Percentiles rank a stretch among this genome's conserved stretches.
These are phyloP conservation scores for Kuraishia capsulata DNA, from an alignment of 805 yeast genomes.

Conservation along the genomic window DNA sequence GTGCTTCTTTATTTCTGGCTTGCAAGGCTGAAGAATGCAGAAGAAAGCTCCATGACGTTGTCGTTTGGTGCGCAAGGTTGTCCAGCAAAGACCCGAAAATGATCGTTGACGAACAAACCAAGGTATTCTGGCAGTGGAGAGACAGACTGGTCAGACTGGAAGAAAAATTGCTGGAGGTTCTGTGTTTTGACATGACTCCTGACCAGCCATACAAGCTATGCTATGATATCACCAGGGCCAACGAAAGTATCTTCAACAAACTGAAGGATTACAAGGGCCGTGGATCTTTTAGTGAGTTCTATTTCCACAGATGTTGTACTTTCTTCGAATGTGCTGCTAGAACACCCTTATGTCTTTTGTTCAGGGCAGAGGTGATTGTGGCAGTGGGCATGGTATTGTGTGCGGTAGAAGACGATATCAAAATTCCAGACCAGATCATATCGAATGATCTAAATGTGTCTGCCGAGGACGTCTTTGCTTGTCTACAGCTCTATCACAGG, in stretches of 20 bases:
- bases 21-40: slow-evolving; percentile 45
- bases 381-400: slow-evolving; percentile 15
- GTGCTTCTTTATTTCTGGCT: slow-evolving; percentile 41
- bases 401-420: slow-evolving; percentile 10
- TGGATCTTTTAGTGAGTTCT: slow-evolving; percentile 7
- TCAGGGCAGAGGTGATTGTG: slow-evolving; percentile 13
- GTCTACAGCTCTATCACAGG: neutral
- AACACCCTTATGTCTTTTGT: slow-evolving; percentile 18
- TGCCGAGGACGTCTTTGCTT: slow-evolving; percentile 6
- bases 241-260: slow-evolving; percentile 5
- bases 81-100: slow-evolving; percentile 32
- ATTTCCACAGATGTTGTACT: slow-evolving; percentile 14
- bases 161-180: slow-evolving; percentile 31
- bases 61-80: slow-evolving; percentile 35
- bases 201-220: slow-evolving; percentile 27
- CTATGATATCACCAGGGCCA: slow-evolving; percentile 5
- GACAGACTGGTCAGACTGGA: slow-evolving; percentile 36
- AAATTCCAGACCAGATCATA: slow-evolving; percentile 10
- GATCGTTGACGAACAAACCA: slow-evolving; percentile 32
- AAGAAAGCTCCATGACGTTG: slow-evolving; percentile 37
- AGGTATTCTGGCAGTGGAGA: slow-evolving; percentile 42
- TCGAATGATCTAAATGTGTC: slow-evolving; percentile 8
- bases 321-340: slow-evolving; percentile 18
- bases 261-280: slow-evolving; percentile 2
- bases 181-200: slow-evolving; percentile 39